Evolutionary conservation across 2,329 filamentous ascomycete genomes (phyloP).

Genomic region (Colletotrichum sublineola): DNA sequence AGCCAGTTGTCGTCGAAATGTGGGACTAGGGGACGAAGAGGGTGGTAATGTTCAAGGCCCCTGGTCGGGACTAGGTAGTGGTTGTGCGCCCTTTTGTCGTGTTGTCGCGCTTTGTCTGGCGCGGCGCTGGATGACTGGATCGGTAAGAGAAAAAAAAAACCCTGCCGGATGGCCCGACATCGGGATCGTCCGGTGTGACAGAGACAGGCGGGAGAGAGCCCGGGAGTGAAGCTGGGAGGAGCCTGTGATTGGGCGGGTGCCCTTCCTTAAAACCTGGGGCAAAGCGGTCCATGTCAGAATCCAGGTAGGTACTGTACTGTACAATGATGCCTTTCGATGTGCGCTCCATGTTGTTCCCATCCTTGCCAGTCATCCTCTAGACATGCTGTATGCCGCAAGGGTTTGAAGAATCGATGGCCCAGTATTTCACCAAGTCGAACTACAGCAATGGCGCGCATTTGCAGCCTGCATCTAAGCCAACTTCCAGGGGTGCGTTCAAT

Average conservation of each 20-base stretch:
- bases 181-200: slow-evolving; percentile 39
- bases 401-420: neutral
- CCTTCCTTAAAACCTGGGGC: slow-evolving; percentile 32
- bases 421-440: neutral
- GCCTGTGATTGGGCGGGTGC: slow-evolving; percentile 24
- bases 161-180: slow-evolving; percentile 35
- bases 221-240: slow-evolving; percentile 12
- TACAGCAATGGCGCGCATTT: slow-evolving; percentile 29
- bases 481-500: neutral
- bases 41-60: slow-evolving; percentile 29
- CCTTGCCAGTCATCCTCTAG: neutral
- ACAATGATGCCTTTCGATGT: neutral
- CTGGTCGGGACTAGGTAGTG: slow-evolving; percentile 18
- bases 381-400: neutral
- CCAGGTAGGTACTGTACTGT: neutral
- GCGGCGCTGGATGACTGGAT: slow-evolving; percentile 22
- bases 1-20: slow-evolving; percentile 35
- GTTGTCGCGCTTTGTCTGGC: slow-evolving; percentile 19
- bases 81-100: slow-evolving; percentile 37
- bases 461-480: neutral
- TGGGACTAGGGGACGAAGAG: slow-evolving; percentile 34
- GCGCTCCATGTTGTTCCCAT: neutral
- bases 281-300: neutral
- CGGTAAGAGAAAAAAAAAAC: slow-evolving; percentile 28
- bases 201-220: slow-evolving; percentile 26